Percentiles rank a stretch among this genome's conserved stretches.
Conservation (phyloP, 1,284 basidiomycete genomes). For the Bondarzewia mesenterica region DNA sequence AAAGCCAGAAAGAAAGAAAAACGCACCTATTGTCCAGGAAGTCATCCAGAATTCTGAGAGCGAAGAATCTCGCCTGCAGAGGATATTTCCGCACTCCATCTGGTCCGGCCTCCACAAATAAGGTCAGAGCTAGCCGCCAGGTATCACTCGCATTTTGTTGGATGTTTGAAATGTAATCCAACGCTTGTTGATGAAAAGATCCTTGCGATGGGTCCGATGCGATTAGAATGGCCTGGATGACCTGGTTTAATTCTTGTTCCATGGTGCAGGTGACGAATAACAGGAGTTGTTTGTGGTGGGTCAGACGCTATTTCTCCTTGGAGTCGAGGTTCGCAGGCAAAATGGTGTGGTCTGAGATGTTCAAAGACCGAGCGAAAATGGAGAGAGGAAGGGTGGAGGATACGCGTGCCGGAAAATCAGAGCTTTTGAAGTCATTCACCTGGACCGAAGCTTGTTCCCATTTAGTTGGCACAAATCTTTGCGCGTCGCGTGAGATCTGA, state of each 20-base stretch:
- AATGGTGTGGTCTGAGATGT: too few relatives aligned
- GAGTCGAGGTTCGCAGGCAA: background rate
- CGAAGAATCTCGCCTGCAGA: conserved; percentile 76
- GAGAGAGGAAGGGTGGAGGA: conserved; percentile 5
- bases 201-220: conserved; percentile 73
- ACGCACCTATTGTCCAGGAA: conserved; percentile 80
- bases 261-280: conserved; percentile 25
- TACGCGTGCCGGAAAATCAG: too few relatives aligned
- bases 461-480: background rate
- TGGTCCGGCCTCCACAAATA: conserved; percentile 59
- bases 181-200: conserved; percentile 68
- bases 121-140: conserved; percentile 70
- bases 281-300: background rate
- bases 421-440: too few relatives aligned
- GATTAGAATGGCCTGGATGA: conserved; percentile 78
- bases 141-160: conserved; percentile 69
- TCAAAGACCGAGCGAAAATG: background rate
- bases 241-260: conserved; percentile 68
- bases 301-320: background rate
- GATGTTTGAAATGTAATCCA: conserved; percentile 71
- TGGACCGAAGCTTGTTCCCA: too few relatives aligned
- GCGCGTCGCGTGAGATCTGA: conserved; percentile 12
- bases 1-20: background rate
- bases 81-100: conserved; percentile 61
- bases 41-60: conserved; percentile 78